Evolutionary conservation across 1,139 yeast genomes (phyloP), one percentile per base, ranked within the genome.

Genomic region (Spathaspora sp.): DNA sequence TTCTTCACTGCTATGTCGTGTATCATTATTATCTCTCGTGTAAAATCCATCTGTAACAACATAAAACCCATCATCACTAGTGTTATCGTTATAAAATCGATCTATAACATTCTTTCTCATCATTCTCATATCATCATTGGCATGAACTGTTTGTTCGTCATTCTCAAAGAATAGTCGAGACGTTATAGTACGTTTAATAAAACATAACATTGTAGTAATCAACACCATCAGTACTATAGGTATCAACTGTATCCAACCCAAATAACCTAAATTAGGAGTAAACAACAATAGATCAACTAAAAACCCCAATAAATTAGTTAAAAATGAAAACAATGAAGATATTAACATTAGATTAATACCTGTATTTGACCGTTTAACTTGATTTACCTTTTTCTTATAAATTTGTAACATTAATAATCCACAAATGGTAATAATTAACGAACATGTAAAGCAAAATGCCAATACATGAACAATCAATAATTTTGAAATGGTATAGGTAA

Each of bases 1-100:
- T 31, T 31, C 36, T 13, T 31, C 36, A 31, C 36, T 31, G 15
- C 16, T 31, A 9, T 26, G 29, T 8, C 29, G 29, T 26, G 9
- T 26, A 31, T 31, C 48, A 42, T 53, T 50, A 38, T 56, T 51
- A n/a, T 57, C 57, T 23, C 58, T 53, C 31, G 64, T 58, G 53
- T 65, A 63, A 49, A 73, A 73, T n/a, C 78, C 78, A 51, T 72
- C 70, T 3, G 80, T 70, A 51, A 70, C 74, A 8, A 73, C 75
- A 50, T 64, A 70, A 46, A 74, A 72, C 8, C 79, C 79, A 51
- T 73, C 78, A 45, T 74, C 80, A 52, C 78, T 72, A 7, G 60
- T 69, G 13, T 63, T 54, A 44, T 71, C 77, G 42, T 60, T 58
- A 38, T 54, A 46, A 33, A 46, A 43, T 2, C 43, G 47, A 15